These are phyloP conservation scores for Zanthoxylum bungeanum DNA, from an alignment of 345 rosid genomes.

Conservation along the genomic window DNA sequence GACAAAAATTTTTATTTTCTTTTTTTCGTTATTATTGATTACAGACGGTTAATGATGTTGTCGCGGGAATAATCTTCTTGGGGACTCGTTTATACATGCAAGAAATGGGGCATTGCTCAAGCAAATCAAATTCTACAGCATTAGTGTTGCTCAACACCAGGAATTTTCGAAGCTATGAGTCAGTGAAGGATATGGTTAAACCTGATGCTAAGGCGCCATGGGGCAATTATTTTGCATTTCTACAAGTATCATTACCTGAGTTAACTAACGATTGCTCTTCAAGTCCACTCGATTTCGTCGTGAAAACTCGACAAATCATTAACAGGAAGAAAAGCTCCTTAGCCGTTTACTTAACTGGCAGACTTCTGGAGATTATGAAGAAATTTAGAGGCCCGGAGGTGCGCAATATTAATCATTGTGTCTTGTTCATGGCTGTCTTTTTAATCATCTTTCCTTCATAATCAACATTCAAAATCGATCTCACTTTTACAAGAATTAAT, in stretches of 20 bases:
- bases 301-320: conserved; percentile 18
- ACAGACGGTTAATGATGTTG: conserved; percentile 43
- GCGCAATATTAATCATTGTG: not conserved
- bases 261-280: not conserved
- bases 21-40: too few relatives aligned
- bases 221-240: conserved; percentile 39
- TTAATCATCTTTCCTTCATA: too few relatives aligned
- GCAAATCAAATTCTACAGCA: conserved; percentile 17
- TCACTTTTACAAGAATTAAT: too few relatives aligned
- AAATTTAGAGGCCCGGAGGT: conserved; percentile 26
- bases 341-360: conserved; percentile 25
- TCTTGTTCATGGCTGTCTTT: too few relatives aligned
- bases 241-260: conserved; percentile 33
- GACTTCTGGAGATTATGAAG: conserved; percentile 22
- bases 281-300: conserved; percentile 30
- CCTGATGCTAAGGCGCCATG: conserved; percentile 27
- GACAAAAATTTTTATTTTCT: too few relatives aligned
- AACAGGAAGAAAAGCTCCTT: conserved; percentile 27
- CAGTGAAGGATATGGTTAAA: conserved; percentile 36
- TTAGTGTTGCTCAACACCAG: conserved; percentile 40
- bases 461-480: not conserved
- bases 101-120: conserved; percentile 10
- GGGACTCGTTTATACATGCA: conserved; percentile 43
- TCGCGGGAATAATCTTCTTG: conserved; percentile 27
- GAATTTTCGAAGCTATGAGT: conserved; percentile 24